Evolutionary conservation across 2,329 filamentous ascomycete genomes (phyloP), one percentile per base, ranked within the genome.

Genomic region (Phoma sp.): DNA sequence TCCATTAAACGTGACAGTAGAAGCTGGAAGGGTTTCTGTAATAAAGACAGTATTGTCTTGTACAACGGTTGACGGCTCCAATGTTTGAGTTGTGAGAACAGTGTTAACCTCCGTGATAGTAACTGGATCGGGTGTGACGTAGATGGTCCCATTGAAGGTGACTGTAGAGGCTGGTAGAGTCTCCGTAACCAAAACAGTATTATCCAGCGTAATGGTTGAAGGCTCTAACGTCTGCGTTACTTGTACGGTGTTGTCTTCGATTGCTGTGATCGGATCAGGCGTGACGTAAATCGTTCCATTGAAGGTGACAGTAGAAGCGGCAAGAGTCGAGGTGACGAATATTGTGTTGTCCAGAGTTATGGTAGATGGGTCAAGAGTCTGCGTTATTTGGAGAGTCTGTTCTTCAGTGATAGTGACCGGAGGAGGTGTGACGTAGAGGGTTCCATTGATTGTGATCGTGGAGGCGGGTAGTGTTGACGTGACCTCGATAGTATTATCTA

Each of bases 91-190:
- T 17, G 15, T 17, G 6, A 36, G 15, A 7, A 36, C 15, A 36
- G 33, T 36, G 17, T 36, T 36, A 4, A 15, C 33, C 17, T 36
- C 10, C 6, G 33, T 36, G 6, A 36, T 8, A 15, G 33, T 36
- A 15, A 36, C 15, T 2, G 33, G 33, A 36, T 36, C 33, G 7
- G 29, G 29, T 13, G 13, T 31, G 29, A 52, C 43, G 8, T 40
- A 46, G 19, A 52, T 22, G 2, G 50, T 52, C 12, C 50, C 45
- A 13, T n/a, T 50, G 31, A 50, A 50, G 2, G 47, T 50, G 3
- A 50, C 47, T 4, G 47, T 50, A n/a, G 47, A 50, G 2, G 31
- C 47, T 6, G 47, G 47, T 4, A 50, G 22, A 2, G 47, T 50
- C n/a, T 41, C 47, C 17, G 47, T 50, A 5, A 35, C 22, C 6